These are phyloP conservation scores for Gossypium davidsonii DNA, from an alignment of 441 rosid species.

Conservation along the genomic window DNA sequence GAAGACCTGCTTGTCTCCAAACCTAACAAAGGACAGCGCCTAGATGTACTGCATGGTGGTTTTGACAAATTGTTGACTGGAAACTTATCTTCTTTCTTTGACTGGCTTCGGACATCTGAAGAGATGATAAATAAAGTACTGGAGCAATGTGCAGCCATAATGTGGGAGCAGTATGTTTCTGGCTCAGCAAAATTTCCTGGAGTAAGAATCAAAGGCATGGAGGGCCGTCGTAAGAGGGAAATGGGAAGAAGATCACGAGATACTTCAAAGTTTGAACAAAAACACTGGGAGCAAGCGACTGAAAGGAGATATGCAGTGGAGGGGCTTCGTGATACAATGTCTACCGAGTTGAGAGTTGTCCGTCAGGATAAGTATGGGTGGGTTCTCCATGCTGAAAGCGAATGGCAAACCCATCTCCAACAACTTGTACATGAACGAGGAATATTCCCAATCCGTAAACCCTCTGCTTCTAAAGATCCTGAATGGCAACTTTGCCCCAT, in stretches of 20 bases:
- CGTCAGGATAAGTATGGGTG: constrained; percentile 99
- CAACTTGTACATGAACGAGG: constrained; percentile 99
- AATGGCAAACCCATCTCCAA: constrained; percentile 98
- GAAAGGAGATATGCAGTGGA: constrained; percentile 97
- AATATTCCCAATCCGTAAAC: constrained; percentile 75
- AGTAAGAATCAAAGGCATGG: constrained; percentile 91
- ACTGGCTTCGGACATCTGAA: constrained; percentile 86
- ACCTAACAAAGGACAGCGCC: constrained; percentile 73
- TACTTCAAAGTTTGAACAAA: constrained; percentile 66
- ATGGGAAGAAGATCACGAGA: constrained; percentile 89
- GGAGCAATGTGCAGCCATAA: constrained; percentile 97
- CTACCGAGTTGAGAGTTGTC: constrained; percentile 98
- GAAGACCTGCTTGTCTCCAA: constrained; percentile 94
- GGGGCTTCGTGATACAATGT: constrained; percentile 91
- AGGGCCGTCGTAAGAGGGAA: constrained; percentile 93
- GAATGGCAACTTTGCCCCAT: constrained; percentile 99
- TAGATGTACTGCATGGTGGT: constrained; percentile 91
- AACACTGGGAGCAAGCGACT: constrained; percentile 92
- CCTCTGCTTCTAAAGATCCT: constrained; percentile 55
- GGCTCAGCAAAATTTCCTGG: constrained; percentile 98
- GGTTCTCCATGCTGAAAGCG: constrained; percentile 99
- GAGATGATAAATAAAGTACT: constrained; percentile 72
- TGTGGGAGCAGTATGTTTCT: constrained; percentile 96
- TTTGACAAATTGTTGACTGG: constrained; percentile 91
- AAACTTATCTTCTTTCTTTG: constrained; percentile 65